Conservation (phyloP, 2,329 filamentous ascomycete species). For the Talaromyces funiculosus region DNA sequence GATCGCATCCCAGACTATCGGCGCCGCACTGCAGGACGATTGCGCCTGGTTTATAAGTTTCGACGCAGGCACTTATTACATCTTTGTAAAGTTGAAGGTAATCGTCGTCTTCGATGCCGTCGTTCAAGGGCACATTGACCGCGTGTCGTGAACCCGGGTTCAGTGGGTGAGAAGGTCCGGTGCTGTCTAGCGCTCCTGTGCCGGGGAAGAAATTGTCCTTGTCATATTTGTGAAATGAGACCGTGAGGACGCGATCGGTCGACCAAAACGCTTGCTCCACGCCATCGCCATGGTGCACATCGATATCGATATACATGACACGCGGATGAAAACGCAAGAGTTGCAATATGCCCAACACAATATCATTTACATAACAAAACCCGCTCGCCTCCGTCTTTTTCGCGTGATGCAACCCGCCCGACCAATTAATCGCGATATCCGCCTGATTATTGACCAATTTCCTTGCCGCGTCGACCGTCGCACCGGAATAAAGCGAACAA, state of each 20-base stretch:
- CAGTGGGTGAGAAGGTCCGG: conserved; percentile 72
- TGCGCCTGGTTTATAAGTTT: conserved; percentile 78
- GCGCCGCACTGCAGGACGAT: conserved; percentile 95
- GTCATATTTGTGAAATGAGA: conserved; percentile 96
- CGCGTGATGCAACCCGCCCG: conserved; percentile 90
- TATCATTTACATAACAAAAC: conserved; percentile 99
- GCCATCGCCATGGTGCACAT: conserved; percentile 86
- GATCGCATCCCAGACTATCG: conserved; percentile 87
- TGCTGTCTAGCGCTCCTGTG: conserved; percentile 80
- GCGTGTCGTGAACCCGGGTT: conserved; percentile 86
- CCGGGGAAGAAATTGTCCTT: conserved; percentile 80
- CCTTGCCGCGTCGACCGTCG: conserved; percentile 81
- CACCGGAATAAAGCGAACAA: conserved; percentile 86
- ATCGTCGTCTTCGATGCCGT: conserved; percentile 85
- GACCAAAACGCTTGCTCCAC: conserved; percentile 90
- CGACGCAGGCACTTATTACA: conserved; percentile 71
- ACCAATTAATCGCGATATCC: conserved; percentile 97
- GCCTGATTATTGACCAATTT: conserved; percentile 82
- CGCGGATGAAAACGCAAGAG: conserved; percentile 74
- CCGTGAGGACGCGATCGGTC: conserved; percentile 82
- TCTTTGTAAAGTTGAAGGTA: conserved; percentile 80
- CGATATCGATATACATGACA: conserved; percentile 91
- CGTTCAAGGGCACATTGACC: conserved; percentile 82
- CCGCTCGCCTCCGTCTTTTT: conserved; percentile 91
- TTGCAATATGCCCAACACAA: conserved; percentile 87